A percentile compares a stretch with the other conserved stretches of the same genome.
Evolutionary conservation across 2,329 filamentous ascomycete species (phyloP).

Genomic region (Colletotrichum euphorbiae): DNA sequence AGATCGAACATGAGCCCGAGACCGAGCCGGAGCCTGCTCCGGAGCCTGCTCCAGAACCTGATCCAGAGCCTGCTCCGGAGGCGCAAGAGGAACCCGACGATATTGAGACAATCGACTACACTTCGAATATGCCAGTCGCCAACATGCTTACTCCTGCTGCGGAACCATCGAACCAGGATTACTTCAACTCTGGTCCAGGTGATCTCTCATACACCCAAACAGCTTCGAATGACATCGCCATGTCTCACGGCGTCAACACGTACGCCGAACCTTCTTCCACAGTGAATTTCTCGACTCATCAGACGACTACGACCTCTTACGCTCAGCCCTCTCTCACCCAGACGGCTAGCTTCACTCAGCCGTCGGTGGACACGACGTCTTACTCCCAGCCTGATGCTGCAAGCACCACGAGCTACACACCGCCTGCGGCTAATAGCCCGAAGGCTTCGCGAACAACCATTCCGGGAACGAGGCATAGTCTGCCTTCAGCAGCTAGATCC

Average conservation of each 20-base stretch:
- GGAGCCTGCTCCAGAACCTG: no score
- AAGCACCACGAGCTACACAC: background rate
- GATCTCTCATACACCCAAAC: constrained; percentile 44
- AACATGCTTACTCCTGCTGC: constrained; percentile 45
- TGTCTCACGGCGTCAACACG: constrained; percentile 11
- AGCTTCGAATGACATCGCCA: constrained; percentile 8
- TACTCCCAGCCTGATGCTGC: constrained; percentile 2
- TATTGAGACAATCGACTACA: constrained; percentile 39
- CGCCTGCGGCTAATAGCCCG: constrained; percentile 14
- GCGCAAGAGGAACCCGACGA: constrained; percentile 36
- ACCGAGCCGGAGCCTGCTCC: constrained; percentile 37
- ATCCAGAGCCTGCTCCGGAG: constrained; percentile 11
- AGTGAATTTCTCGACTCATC: constrained; percentile 28
- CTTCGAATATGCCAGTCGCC: constrained; percentile 44
- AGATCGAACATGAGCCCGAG: constrained; percentile 37
- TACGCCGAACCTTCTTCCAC: constrained; percentile 26
- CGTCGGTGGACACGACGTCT: background rate
- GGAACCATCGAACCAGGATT: constrained; percentile 43
- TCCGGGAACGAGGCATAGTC: constrained; percentile 18
- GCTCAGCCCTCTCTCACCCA: background rate
- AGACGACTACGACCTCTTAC: background rate
- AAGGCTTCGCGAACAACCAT: background rate
- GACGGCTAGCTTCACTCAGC: constrained; percentile 1
- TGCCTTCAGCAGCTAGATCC: constrained; percentile 33
- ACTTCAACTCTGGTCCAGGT: constrained; percentile 46